Evolutionary conservation across 1,284 basidiomycete species (phyloP).

Genomic region (Tetrapyrgos nigripes): DNA sequence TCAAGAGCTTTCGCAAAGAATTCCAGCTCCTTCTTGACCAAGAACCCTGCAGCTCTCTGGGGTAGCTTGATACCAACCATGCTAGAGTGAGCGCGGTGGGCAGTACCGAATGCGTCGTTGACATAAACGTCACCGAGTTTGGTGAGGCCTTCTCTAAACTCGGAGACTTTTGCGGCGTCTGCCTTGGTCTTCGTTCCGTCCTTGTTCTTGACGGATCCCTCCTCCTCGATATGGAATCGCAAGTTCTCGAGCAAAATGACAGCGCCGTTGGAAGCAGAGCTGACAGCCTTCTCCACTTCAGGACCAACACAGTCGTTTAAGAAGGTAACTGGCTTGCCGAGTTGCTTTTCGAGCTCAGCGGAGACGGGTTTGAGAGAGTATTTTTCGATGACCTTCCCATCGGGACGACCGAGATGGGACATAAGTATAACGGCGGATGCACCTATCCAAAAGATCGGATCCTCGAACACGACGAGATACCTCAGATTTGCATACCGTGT

Average conservation of each 20-base stretch:
- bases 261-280: constrained; percentile 74
- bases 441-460: constrained; percentile 53
- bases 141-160: constrained; percentile 90
- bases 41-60: constrained; percentile 94
- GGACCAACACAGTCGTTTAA: constrained; percentile 88
- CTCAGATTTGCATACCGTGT: constrained; percentile 60
- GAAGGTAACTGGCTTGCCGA: constrained; percentile 81
- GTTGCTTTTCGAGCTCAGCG: constrained; percentile 73
- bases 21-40: constrained; percentile 99
- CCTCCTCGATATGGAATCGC: constrained; percentile 98
- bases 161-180: constrained; percentile 80
- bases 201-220: constrained; percentile 93
- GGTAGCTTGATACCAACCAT: constrained; percentile 97
- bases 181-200: constrained; percentile 95
- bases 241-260: constrained; percentile 97
- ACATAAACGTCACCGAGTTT: constrained; percentile 96
- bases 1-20: constrained; percentile 99
- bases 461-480: neutral
- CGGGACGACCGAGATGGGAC: constrained; percentile 98
- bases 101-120: constrained; percentile 99
- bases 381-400: constrained; percentile 90
- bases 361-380: constrained; percentile 93
- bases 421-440: constrained; percentile 91
- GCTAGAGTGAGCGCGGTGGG: constrained; percentile 97
- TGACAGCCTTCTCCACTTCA: constrained; percentile 83